These are phyloP conservation scores for Oenanthe javanica DNA, from an alignment of 140 eudicot species.

Conservation along the genomic window DNA sequence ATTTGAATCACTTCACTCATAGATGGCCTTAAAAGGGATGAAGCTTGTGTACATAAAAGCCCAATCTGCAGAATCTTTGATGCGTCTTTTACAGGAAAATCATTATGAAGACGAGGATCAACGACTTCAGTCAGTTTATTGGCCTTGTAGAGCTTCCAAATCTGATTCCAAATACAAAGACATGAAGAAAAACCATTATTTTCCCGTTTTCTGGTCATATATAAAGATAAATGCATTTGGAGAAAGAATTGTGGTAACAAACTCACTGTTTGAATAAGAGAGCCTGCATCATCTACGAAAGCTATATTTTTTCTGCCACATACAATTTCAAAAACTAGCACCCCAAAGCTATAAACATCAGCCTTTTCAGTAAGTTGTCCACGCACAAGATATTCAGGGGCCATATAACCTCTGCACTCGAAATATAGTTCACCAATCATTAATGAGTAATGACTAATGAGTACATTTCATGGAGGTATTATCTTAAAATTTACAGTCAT, in stretches of 20 bases:
- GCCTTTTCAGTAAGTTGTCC: constrained; percentile 87
- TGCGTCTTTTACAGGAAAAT: constrained; percentile 46
- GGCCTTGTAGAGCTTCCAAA: constrained; percentile 54
- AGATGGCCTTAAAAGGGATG: constrained; percentile 47
- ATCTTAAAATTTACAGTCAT: not conserved
- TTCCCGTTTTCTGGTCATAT: not conserved
- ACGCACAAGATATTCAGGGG: constrained; percentile 77
- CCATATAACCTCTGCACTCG: constrained; percentile 70
- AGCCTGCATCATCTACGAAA: constrained; percentile 43
- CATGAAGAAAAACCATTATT: not conserved
- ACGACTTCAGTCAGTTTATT: constrained; percentile 33
- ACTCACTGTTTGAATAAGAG: constrained; percentile 62
- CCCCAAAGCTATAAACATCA: constrained; percentile 70
- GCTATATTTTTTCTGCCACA: constrained; percentile 56
- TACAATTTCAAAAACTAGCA: constrained; percentile 58
- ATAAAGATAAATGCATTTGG: not conserved
- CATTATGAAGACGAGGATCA: constrained; percentile 35
- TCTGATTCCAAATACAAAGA: constrained; percentile 21
- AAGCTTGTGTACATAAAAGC: constrained; percentile 65
- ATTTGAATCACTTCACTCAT: constrained; percentile 48
- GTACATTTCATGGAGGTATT: not conserved
- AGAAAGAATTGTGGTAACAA: not conserved
- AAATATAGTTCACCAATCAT: not conserved
- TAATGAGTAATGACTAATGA: not conserved
- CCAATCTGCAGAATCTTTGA: constrained; percentile 41